Percentiles rank a stretch among this genome's conserved stretches.
Conservation (phyloP, 208 protist genomes). For the Crithidia brevicula region DNA sequence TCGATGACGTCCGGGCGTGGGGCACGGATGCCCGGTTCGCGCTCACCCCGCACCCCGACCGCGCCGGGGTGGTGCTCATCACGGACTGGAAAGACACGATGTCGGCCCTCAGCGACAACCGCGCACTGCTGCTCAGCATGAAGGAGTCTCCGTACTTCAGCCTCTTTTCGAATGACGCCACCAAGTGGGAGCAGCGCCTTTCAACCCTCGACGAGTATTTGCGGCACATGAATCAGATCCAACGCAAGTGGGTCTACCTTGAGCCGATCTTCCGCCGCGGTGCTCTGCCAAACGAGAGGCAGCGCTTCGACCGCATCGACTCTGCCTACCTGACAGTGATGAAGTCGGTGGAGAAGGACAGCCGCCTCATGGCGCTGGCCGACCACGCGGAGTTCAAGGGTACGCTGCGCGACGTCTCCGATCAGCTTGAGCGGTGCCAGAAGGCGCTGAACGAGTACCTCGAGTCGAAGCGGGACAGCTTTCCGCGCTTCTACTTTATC, state of each 20-base stretch:
- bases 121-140: constrained; percentile 95
- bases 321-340: constrained; percentile 95
- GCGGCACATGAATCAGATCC: constrained; percentile 95
- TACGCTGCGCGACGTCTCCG: constrained; percentile 88
- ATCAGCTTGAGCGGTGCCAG: constrained; percentile 97
- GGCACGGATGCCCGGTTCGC: constrained; percentile 86
- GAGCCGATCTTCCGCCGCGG: constrained; percentile 98
- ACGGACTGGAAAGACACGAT: constrained; percentile 98
- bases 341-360: constrained; percentile 78
- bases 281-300: constrained; percentile 96
- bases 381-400: constrained; percentile 82
- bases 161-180: constrained; percentile 92
- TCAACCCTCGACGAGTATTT: constrained; percentile 93
- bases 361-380: constrained; percentile 87
- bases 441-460: constrained; percentile 98
- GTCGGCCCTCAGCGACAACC: constrained; percentile 95
- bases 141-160: constrained; percentile 97
- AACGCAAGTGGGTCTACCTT: constrained; percentile 99
- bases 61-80: constrained; percentile 90
- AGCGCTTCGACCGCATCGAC: constrained; percentile 96
- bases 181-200: constrained; percentile 94
- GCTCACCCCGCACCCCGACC: constrained; percentile 79
- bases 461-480: constrained; percentile 97
- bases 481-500: constrained; percentile 99
- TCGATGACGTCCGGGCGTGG: constrained; percentile 96